Conservation (phyloP, 208 protist species). For the Naegleria gruberi region DNA sequence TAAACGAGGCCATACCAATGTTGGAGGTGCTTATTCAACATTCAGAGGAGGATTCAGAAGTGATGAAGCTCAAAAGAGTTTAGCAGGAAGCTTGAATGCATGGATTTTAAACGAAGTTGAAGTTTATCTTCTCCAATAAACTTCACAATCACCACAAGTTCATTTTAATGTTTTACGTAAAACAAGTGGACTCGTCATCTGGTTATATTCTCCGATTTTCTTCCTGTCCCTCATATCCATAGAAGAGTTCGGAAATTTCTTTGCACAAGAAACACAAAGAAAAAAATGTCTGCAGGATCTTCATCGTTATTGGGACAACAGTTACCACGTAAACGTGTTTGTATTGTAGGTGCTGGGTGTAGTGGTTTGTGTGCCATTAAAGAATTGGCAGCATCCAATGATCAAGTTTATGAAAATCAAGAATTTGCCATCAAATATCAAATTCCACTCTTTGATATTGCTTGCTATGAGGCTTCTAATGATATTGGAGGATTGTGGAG, state of each 20-base stretch:
- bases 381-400: background rate
- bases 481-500: background rate
- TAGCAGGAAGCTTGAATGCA: slow-evolving; percentile 8
- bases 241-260: too few relatives aligned
- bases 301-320: too few relatives aligned
- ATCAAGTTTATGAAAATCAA: background rate
- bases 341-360: background rate
- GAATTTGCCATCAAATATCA: too few relatives aligned
- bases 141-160: too few relatives aligned
- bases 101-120: slow-evolving; percentile 17
- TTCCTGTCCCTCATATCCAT: too few relatives aligned
- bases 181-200: too few relatives aligned
- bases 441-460: background rate
- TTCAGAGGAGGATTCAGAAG: slow-evolving; percentile 8
- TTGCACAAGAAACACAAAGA: too few relatives aligned
- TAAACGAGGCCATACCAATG: background rate
- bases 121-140: slow-evolving; percentile 8
- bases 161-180: too few relatives aligned
- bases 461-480: background rate
- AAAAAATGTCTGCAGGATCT: too few relatives aligned
- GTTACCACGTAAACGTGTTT: background rate
- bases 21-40: background rate
- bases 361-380: background rate
- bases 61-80: slow-evolving; percentile 12
- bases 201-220: too few relatives aligned